Conservation (phyloP, 2,329 filamentous ascomycete species). For the Eutypella sp. region DNA sequence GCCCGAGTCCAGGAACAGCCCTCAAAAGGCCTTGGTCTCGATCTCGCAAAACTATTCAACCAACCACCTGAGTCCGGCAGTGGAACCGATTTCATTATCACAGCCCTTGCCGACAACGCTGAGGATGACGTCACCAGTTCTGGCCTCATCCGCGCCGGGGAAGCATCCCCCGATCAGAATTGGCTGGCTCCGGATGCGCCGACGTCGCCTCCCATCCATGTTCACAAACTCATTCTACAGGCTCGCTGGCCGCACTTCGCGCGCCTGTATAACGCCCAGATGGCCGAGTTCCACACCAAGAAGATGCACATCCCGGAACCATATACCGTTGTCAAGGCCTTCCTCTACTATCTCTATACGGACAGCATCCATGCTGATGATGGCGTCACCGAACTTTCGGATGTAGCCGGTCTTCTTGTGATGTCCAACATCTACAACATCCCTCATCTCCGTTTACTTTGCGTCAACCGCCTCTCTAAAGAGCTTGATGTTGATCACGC, state of each 20-base stretch:
- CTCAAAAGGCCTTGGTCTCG: slow-evolving; percentile 70
- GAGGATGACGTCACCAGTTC: slow-evolving; percentile 58
- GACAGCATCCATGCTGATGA: slow-evolving; percentile 76
- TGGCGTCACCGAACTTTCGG: slow-evolving; percentile 72
- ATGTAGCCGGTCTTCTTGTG: slow-evolving; percentile 89
- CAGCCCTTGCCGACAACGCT: slow-evolving; percentile 75
- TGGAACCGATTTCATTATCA: slow-evolving; percentile 86
- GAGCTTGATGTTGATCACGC: slow-evolving; percentile 94
- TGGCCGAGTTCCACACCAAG: slow-evolving; percentile 95
- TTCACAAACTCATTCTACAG: slow-evolving; percentile 90
- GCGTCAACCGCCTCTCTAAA: slow-evolving; percentile 81
- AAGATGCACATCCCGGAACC: slow-evolving; percentile 98
- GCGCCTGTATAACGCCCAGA: slow-evolving; percentile 85
- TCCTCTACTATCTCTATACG: slow-evolving; percentile 94
- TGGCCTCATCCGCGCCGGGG: slow-evolving; percentile 41
- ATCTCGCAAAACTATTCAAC: slow-evolving; percentile 84
- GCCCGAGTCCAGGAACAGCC: slow-evolving; percentile 46
- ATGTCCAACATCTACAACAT: slow-evolving; percentile 99
- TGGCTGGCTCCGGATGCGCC: slow-evolving; percentile 59
- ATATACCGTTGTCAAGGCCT: slow-evolving; percentile 88
- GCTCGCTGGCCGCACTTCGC: slow-evolving; percentile 96
- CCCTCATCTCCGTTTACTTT: slow-evolving; percentile 83
- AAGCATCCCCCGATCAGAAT: slow-evolving; percentile 38
- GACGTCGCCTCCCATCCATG: slow-evolving; percentile 81
- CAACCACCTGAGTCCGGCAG: slow-evolving; percentile 77